phyloP scores from a whole-genome alignment of 202 grass and related monocot species.

The Carex arenaria region DNA sequence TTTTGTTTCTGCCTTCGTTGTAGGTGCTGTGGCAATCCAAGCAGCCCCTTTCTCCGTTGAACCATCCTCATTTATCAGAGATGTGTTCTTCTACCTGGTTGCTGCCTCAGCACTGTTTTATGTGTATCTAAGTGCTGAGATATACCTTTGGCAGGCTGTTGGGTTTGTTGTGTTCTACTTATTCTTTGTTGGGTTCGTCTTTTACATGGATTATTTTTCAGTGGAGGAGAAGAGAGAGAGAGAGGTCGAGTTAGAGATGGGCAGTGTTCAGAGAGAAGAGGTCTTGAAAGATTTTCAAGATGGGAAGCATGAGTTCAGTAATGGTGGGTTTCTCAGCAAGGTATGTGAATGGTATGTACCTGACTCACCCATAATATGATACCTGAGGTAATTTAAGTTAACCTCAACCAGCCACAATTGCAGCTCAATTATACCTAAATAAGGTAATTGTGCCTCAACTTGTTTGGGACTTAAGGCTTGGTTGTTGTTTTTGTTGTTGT shows the following conservation, averaged over 20 bases:
- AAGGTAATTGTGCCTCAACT: background rate
- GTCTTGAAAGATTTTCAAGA: slow-evolving; percentile 3
- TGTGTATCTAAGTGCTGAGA: slow-evolving; percentile 67
- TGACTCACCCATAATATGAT: background rate
- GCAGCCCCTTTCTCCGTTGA: slow-evolving; percentile 70
- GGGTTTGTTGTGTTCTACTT: slow-evolving; percentile 69
- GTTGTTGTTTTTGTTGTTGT: too few relatives aligned
- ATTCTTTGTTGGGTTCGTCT: slow-evolving; percentile 83
- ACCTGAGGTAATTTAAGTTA: background rate
- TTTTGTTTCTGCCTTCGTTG: slow-evolving; percentile 90
- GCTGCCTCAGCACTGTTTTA: slow-evolving; percentile 54
- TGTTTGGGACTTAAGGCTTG: too few relatives aligned
- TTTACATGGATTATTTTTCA: slow-evolving; percentile 73
- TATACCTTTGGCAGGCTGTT: slow-evolving; percentile 72
- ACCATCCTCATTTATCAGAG: slow-evolving; percentile 45
- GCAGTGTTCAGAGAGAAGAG: slow-evolving; percentile 20
- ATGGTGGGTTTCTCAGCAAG: slow-evolving; percentile 6
- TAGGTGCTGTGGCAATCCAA: slow-evolving; percentile 63
- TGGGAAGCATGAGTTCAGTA: background rate
- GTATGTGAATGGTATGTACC: slow-evolving; percentile 15
- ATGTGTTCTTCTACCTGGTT: slow-evolving; percentile 68
- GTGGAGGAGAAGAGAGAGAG: slow-evolving; percentile 22
- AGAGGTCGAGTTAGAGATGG: slow-evolving; percentile 34
- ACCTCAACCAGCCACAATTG: background rate
- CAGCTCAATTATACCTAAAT: background rate